Evolutionary conservation across 352 stramenopile genomes (phyloP).

Genomic region (Globisporangium cylindrosporum): DNA sequence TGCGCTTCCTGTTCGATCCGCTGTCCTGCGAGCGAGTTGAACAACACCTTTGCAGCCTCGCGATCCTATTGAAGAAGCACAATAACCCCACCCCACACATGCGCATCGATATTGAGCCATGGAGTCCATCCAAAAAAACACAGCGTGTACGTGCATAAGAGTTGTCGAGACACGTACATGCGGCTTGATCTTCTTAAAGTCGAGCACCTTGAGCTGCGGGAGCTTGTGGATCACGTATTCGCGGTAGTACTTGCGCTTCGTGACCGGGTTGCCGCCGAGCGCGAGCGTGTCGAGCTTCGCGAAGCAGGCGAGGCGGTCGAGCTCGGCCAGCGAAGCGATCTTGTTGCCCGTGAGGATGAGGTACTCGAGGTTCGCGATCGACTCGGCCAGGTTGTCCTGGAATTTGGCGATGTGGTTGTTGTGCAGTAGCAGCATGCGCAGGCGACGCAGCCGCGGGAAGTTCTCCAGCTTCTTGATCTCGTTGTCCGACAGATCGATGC

Average conservation of each 20-base stretch:
- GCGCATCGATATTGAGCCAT: neutral
- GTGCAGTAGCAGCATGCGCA: conserved; percentile 91
- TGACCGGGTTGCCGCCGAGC: conserved; percentile 88
- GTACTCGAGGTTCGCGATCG: conserved; percentile 83
- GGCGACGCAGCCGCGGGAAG: conserved; percentile 84
- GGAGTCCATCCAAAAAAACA: neutral
- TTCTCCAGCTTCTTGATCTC: conserved; percentile 95
- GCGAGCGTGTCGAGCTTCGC: conserved; percentile 83
- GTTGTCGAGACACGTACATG: conserved; percentile 34
- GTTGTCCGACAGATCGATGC: conserved; percentile 93
- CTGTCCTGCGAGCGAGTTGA: conserved; percentile 73
- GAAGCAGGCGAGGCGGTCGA: conserved; percentile 79
- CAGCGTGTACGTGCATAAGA: neutral
- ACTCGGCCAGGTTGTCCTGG: conserved; percentile 65
- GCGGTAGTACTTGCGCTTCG: conserved; percentile 89
- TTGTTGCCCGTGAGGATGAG: conserved; percentile 92
- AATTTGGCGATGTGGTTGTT: conserved; percentile 93
- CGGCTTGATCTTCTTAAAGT: conserved; percentile 83
- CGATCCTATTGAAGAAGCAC: conserved; percentile 47
- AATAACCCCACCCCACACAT: neutral
- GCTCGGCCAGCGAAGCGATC: conserved; percentile 74
- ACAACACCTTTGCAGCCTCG: conserved; percentile 67
- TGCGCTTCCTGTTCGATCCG: conserved; percentile 56
- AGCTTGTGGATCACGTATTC: conserved; percentile 91
- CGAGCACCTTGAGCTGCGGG: conserved; percentile 82